phyloP scores from a whole-genome alignment of 2,329 filamentous ascomycete genomes.

The Exophiala bonariae region DNA sequence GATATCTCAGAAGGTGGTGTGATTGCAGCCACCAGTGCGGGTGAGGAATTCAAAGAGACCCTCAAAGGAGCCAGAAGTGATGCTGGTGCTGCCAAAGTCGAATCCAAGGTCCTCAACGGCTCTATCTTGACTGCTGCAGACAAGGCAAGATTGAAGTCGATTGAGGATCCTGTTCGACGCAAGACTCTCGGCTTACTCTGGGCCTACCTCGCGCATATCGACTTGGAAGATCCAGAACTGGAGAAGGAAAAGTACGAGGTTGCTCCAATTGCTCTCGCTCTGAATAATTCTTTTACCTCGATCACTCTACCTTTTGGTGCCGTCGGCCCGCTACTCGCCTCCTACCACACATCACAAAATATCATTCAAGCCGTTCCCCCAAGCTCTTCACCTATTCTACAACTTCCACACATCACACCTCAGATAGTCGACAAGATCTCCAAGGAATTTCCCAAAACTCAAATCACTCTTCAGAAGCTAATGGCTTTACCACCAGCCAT shows the following conservation, averaged over 20 bases:
- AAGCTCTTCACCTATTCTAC: constrained; percentile 80
- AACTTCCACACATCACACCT: constrained; percentile 83
- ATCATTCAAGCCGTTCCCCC: constrained; percentile 88
- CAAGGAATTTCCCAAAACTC: constrained; percentile 65
- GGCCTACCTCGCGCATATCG: constrained; percentile 89
- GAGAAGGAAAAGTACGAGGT: constrained; percentile 82
- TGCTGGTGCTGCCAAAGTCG: constrained; percentile 76
- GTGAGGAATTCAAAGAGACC: constrained; percentile 78
- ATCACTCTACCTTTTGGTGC: constrained; percentile 87
- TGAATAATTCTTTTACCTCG: constrained; percentile 83
- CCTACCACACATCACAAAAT: constrained; percentile 80
- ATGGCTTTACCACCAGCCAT: constrained; percentile 79
- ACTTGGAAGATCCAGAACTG: constrained; percentile 74
- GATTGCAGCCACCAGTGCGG: constrained; percentile 76
- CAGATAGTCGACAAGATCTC: constrained; percentile 48
- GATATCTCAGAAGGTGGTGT: constrained; percentile 78
- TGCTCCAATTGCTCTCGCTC: constrained; percentile 78
- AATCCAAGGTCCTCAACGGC: constrained; percentile 72
- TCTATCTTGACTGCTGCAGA: constrained; percentile 70
- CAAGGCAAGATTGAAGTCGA: constrained; percentile 70
- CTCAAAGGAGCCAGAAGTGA: constrained; percentile 79
- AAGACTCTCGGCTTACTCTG: constrained; percentile 89
- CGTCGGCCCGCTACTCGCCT: constrained; percentile 76
- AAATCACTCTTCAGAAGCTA: constrained; percentile 80
- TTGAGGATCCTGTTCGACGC: constrained; percentile 77